Base-by-base conservation (phyloP, 768 basidiomycete genomes). In the Strobilomyces echinocephalus region DNA sequence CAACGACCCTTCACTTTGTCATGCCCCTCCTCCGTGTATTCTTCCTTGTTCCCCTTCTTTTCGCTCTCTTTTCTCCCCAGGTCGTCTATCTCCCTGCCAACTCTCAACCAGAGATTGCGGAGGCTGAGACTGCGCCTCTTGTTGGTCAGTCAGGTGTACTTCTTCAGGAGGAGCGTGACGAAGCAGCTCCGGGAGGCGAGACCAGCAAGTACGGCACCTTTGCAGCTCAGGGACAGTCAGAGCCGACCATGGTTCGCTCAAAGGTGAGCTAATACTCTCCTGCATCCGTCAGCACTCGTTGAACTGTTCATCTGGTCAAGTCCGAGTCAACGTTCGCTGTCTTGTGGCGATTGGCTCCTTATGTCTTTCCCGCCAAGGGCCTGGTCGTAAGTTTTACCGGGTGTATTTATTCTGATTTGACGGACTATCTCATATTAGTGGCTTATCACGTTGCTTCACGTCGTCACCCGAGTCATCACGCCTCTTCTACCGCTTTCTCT, bases 181-280 rank as follows among this genome's bases (percentile, higher is more conserved):
- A 75, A 30, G 72, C 52, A 72, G 54, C 66, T 68, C 36, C 58
- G 1, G 60, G 63, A 0, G 46, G 45, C 62, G 70, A 46, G 75
- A 78, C 49, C 18, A 76, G 73, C 68, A 89, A 88, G 67, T 91
- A 91, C 64, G 89, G 89, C 15, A 91, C 89, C 12, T 90, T 89
- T 76, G 74, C 72, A 11, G 36, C 48, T 15, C 60, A 44, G 6
- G 57, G 33, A 45, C 66, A 60, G 18, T 41, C 60, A 20, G 46
- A 47, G 31, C 50, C 53, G 5, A 30, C 28, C 15, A 38, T 39
- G 16, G 26, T n/a, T 24, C 43, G 21, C n/a, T 28, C 49, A 9
- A 39, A 54, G 53, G 62, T 67, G 16, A 56, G 63, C 26, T 14
- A 1, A 18, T 26, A 3, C 43, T 3, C 26, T n/a, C 57, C 26